Conservation (phyloP, 2,329 filamentous ascomycete species). For the Penicillium sp. region DNA sequence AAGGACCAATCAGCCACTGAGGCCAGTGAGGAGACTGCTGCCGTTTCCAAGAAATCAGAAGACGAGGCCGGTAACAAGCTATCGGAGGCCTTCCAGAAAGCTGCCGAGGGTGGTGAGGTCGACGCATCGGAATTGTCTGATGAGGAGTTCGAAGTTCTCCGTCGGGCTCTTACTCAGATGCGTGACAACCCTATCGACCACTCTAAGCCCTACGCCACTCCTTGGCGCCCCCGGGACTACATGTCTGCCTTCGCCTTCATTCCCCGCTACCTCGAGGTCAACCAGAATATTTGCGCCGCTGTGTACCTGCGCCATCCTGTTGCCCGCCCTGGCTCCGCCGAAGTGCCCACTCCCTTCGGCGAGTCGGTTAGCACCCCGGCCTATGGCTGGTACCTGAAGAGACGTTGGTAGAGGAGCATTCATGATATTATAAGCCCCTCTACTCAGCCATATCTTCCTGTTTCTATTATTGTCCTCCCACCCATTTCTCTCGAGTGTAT, state of each 20-base stretch:
- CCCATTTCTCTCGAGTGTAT: conserved; percentile 33
- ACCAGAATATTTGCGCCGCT: conserved; percentile 93
- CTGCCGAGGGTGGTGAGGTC: conserved; percentile 31
- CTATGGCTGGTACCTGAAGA: conserved; percentile 90
- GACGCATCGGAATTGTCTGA: conserved; percentile 50
- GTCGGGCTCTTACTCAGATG: conserved; percentile 62
- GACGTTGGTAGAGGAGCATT: conserved; percentile 57
- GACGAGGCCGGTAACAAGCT: conserved; percentile 29
- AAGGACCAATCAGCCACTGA: conserved; percentile 17
- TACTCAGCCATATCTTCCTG: conserved; percentile 14
- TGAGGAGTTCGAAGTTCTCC: conserved; percentile 48
- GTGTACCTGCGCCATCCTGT: conserved; percentile 95
- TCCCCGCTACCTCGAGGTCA: conserved; percentile 92
- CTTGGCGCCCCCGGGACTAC: conserved; percentile 82
- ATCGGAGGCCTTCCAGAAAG: conserved; percentile 35
- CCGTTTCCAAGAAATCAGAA: conserved; percentile 16
- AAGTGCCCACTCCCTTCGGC: conserved; percentile 81
- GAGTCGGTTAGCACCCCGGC: conserved; percentile 72
- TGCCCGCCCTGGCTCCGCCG: conserved; percentile 74
- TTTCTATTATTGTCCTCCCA: conserved; percentile 18
- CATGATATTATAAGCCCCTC: conserved; percentile 9
- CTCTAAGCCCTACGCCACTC: conserved; percentile 82
- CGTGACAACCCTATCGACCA: conserved; percentile 74
- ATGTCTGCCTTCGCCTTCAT: conserved; percentile 95
- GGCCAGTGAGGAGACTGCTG: conserved; percentile 8